Percentiles rank a stretch among this genome's conserved stretches.
These are phyloP conservation scores for Phytophthora megakarya DNA, from an alignment of 352 stramenopile species.

Conservation along the genomic window DNA sequence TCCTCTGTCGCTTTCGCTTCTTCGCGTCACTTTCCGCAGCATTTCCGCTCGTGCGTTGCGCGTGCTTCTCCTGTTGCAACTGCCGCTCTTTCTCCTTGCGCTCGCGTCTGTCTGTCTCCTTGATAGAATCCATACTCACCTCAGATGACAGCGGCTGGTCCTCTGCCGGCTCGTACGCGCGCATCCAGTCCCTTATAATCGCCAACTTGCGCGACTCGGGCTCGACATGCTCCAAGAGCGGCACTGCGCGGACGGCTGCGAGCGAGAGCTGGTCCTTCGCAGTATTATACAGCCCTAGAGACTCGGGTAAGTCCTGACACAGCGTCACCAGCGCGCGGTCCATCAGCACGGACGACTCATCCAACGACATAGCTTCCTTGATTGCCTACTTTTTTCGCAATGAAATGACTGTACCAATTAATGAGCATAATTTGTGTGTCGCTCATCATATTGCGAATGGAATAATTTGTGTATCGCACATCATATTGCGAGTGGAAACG, in stretches of 20 bases:
- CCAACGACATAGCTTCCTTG: slow-evolving; percentile 54
- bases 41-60: slow-evolving; percentile 33
- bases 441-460: too few species aligned
- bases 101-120: slow-evolving; percentile 50
- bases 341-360: slow-evolving; percentile 73
- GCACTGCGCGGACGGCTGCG: slow-evolving; percentile 53
- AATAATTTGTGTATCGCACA: slow-evolving; percentile 7
- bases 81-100: slow-evolving; percentile 51
- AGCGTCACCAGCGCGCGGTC: slow-evolving; percentile 82
- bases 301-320: slow-evolving; percentile 77
- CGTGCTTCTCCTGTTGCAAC: slow-evolving; percentile 49
- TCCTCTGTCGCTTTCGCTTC: slow-evolving; percentile 28
- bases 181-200: slow-evolving; percentile 82
- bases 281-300: slow-evolving; percentile 77
- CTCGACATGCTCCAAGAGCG: slow-evolving; percentile 57
- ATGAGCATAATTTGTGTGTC: too few species aligned
- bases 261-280: slow-evolving; percentile 71
- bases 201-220: slow-evolving; percentile 66
- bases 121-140: slow-evolving; percentile 63
- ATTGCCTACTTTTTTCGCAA: slow-evolving; percentile 1
- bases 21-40: slow-evolving; percentile 32
- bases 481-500: slow-evolving; percentile 20
- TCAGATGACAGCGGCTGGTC: slow-evolving; percentile 58
- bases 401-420: slow-evolving; percentile 7
- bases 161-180: slow-evolving; percentile 52